Base-by-base conservation (phyloP, 768 basidiomycete species). In the Leccinum boreale region DNA sequence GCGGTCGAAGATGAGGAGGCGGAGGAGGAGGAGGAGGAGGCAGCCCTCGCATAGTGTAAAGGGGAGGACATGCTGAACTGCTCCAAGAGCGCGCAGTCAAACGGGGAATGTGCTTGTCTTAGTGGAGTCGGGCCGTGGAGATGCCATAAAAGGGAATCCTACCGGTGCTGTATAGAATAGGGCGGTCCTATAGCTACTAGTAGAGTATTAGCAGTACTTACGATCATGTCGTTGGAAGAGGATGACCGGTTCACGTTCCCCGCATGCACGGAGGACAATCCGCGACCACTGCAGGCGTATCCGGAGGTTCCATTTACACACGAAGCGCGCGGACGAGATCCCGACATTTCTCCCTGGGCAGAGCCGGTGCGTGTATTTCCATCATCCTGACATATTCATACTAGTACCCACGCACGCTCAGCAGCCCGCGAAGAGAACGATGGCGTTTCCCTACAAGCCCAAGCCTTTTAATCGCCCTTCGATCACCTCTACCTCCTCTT, bases 11-110 rank as follows among this genome's bases (percentile, higher is more conserved):
- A 60, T 24, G 82, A 72, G 10, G 79, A 60, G 23, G 82, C 73
- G 4, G 79, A 73, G 4, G 79, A 72, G 8, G 80, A 63, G 5
- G 81, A 74, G 10, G 81, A 72, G 5, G 79, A 73, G 5, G 79
- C 74, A 1, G 62, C 52, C 60, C 59, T 58, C 29, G 61, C 56
- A 1, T 21, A 46, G 3, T 10, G 36, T 65, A 52, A 58, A 3
- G 53, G 56, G 4, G 57, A 10, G 23, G 61, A 31, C 14, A 31
- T 54, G 33, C 52, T 42, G 57, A 28, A 31, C 15, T 8, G 24
- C 26, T 11, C 36, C 17, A 29, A 6, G 28, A 28, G 54, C 52
- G 53, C 50, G 65, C 55, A 53, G 67, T 52, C 29, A 46, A 46
- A 26, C 45, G 44, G 44, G 44, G 44, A 12, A 29, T 29, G 9